Evolutionary conservation across 176 grass and related monocot species (phyloP).

Genomic region (Carex cristatella): DNA sequence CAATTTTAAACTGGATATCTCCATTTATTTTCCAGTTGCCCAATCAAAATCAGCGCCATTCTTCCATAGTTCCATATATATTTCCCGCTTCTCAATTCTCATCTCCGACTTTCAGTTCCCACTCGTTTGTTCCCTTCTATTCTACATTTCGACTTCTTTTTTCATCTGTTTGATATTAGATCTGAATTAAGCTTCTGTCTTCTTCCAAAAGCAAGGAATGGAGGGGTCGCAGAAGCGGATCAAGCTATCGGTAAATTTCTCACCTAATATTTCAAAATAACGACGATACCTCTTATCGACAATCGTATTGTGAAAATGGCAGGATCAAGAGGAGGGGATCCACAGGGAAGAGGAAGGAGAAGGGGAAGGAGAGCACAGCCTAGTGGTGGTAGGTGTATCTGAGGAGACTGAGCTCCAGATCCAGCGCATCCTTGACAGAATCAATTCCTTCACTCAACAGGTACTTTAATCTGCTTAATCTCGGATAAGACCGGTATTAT

Average conservation of each 20-base stretch:
- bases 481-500: background rate
- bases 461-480: background rate
- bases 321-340: constrained; percentile 29
- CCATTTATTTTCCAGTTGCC: background rate
- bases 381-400: constrained; percentile 7
- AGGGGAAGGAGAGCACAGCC: constrained; percentile 2
- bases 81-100: background rate
- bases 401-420: constrained; percentile 66
- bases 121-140: background rate
- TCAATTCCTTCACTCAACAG: constrained; percentile 87
- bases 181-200: background rate
- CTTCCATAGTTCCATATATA: background rate
- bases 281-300: background rate
- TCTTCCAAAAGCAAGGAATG: background rate
- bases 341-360: constrained; percentile 27
- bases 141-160: background rate
- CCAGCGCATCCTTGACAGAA: constrained; percentile 59
- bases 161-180: background rate
- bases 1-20: background rate
- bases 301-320: background rate
- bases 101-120: background rate
- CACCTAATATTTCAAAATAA: background rate
- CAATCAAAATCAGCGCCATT: background rate
- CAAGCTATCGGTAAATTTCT: background rate
- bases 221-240: background rate